phyloP scores from a whole-genome alignment of 2,329 filamentous ascomycete species.

The Phaeosphaeriaceae sp. region DNA sequence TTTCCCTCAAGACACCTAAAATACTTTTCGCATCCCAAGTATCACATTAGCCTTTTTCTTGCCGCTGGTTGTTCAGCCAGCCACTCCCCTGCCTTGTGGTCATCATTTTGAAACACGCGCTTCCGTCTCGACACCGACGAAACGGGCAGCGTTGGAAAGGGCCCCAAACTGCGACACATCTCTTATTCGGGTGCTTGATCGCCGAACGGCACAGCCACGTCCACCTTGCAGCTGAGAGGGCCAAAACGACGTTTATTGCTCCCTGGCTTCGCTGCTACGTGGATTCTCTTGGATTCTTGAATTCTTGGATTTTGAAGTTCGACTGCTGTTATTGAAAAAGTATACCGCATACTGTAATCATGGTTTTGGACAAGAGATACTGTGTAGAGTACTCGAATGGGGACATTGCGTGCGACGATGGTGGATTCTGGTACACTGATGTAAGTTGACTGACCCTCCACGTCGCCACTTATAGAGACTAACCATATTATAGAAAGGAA shows the following conservation, averaged over 20 bases:
- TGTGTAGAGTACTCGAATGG: slow-evolving; percentile 36
- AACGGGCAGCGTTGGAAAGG: slow-evolving; percentile 22
- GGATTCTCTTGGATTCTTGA: too few species aligned
- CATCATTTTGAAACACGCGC: slow-evolving; percentile 16
- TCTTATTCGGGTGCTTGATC: slow-evolving; percentile 15
- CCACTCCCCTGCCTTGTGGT: neutral
- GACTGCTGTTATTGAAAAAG: too few species aligned
- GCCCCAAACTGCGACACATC: slow-evolving; percentile 22
- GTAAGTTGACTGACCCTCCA: slow-evolving; percentile 22
- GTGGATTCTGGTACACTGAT: slow-evolving; percentile 43
- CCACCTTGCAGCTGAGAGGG: too few species aligned
- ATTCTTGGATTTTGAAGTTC: too few species aligned
- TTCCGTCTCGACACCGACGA: slow-evolving; percentile 15
- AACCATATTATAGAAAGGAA: slow-evolving; percentile 58
- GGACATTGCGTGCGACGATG: slow-evolving; percentile 35
- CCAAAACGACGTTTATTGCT: too few species aligned
- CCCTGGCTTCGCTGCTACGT: neutral
- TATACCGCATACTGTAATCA: slow-evolving; percentile 15
- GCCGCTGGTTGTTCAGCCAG: too few species aligned
- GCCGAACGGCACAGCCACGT: slow-evolving; percentile 16
- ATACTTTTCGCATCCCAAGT: neutral
- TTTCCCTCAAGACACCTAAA: neutral
- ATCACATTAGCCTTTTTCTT: neutral
- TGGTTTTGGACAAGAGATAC: slow-evolving; percentile 37
- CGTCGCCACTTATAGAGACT: neutral